Evolutionary conservation across 179 eudicot species (phyloP), one percentile per base, ranked within the genome.

Genomic region (Heliamphora pulchella): DNA sequence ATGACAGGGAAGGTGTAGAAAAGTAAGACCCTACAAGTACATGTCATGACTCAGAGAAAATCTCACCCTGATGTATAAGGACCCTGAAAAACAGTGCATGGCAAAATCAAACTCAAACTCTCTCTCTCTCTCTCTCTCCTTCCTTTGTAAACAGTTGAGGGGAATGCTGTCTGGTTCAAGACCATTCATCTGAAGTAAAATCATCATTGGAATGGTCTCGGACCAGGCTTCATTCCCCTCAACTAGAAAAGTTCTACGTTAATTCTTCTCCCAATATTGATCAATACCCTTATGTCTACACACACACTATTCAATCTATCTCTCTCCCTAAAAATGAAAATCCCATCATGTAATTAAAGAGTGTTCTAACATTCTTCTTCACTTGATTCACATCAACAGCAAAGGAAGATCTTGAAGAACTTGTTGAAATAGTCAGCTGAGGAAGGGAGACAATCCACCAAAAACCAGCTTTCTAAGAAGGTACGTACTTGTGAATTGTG

Each of bases 181-280:
- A 81, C 82, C 87, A 22, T 78, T 75, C 80, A 43, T 18, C 46
- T 7, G 44, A 75, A 78, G 50, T 8, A 39, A 20, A 57, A 66
- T 1, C 44, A 50, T 31, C 17, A 0, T 77, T 31, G 74, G 88
- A 82, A 87, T 86, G 93, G 82, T 87, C 83, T 90, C 97, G 97
- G 97, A 92, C 97, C 97, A 92, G 97, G 95, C 97, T 91, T 92
- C 95, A 92, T 92, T 91, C 97, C 97, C 90, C 92, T 83, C 89
- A 91, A 86, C 95, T 67, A 1, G 75, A 71, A 39, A 70, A 70
- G 14, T 69, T 55, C 31, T 22, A 2, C 58, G 22, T 71, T 59
- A 31, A 31, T 31, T 31, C 31, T 55, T 54, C 77, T 31, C 39
- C 17, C 51, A 47, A 14, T 14, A 41, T 41, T 41, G 66, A 75